Evolutionary conservation across 768 basidiomycete genomes (phyloP), one percentile per base, ranked within the genome.

Genomic region (Cystobasidiopsis lactophilus): DNA sequence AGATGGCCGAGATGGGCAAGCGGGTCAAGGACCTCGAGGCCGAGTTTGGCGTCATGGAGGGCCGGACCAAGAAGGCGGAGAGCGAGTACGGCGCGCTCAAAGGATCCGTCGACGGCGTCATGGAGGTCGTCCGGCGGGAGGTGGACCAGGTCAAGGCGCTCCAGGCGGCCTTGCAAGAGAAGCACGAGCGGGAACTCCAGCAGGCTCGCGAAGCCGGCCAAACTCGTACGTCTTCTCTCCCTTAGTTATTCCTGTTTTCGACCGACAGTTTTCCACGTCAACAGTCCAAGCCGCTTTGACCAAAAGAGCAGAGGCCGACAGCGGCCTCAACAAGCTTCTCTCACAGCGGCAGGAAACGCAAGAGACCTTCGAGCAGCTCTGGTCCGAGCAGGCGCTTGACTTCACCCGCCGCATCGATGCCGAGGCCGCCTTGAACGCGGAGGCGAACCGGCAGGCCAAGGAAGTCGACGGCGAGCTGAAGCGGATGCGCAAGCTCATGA

Each of bases 11-110:
- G 66, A 67, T 72, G 16, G 82, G 85, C 62, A 77, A 79, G 1
- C 66, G 76, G 2, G 72, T 74, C 13, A 75, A 79, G 9, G 86
- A 85, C 66, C 80, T 80, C 63, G 18, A 33, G 35, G 45, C 53
- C 21, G 46, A 44, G 27, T 50, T 5, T 56, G 23, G 45, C 45
- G 39, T 39, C 18, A 26, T n/a, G 35, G 44, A 33, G 18, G 74
- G 82, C 2, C 69, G 80, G 16, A 82, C 80, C 16, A 77, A 80
- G 63, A 84, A 82, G 67, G 76, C 75, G 19, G 81, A 86, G 65
- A 73, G 82, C 35, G 85, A 88, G 67, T 89, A 86, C 58, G 69
- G 77, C 56, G 79, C 78, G 0, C 67, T 89, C 48, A 75, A 80
- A 16, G 82, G 83, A 53, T 79, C 80, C 58, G 66, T 86, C 50